Conservation (phyloP, 192 early-diverging fungal species). For the Coemansia sp. region DNA sequence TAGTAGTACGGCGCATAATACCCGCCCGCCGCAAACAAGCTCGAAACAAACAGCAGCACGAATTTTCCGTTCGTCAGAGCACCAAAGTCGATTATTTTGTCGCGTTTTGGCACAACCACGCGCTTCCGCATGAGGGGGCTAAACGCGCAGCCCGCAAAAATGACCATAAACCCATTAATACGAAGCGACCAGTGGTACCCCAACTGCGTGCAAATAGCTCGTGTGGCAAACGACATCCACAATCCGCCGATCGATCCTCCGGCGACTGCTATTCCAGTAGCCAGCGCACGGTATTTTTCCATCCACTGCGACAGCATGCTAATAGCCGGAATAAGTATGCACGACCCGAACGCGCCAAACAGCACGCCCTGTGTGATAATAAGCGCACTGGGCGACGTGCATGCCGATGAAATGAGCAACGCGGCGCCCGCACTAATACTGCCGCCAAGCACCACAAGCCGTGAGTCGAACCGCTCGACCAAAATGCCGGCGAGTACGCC, state of each 20-base stretch:
- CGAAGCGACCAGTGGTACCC: slow-evolving; percentile 69
- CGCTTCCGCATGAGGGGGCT: slow-evolving; percentile 30
- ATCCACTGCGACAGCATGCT: slow-evolving; percentile 73
- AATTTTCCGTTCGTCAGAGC: slow-evolving; percentile 19
- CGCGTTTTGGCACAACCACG: slow-evolving; percentile 12
- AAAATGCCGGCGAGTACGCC: slow-evolving; percentile 31
- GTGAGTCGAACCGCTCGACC: slow-evolving; percentile 20
- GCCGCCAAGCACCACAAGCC: slow-evolving; percentile 12
- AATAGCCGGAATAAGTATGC: slow-evolving; percentile 64
- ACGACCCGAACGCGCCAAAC: slow-evolving; percentile 64
- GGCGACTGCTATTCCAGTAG: slow-evolving; percentile 68
- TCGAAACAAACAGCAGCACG: slow-evolving; percentile 20
- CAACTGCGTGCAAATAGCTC: slow-evolving; percentile 56
- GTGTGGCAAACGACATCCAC: slow-evolving; percentile 57
- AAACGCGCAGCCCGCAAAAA: slow-evolving; percentile 5
- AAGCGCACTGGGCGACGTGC: slow-evolving; percentile 57
- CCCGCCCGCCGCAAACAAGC: slow-evolving; percentile 16
- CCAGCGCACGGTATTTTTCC: slow-evolving; percentile 62
- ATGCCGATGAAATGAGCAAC: slow-evolving; percentile 26
- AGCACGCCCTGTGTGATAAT: slow-evolving; percentile 72
- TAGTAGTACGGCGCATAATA: slow-evolving; percentile 29
- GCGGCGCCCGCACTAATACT: slow-evolving; percentile 13
- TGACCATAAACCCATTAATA: slow-evolving; percentile 58
- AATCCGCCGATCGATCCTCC: slow-evolving; percentile 74
- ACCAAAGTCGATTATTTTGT: slow-evolving; percentile 23